Evolutionary conservation across 768 basidiomycete species (phyloP).

Genomic region (Cubamyces lactineus): DNA sequence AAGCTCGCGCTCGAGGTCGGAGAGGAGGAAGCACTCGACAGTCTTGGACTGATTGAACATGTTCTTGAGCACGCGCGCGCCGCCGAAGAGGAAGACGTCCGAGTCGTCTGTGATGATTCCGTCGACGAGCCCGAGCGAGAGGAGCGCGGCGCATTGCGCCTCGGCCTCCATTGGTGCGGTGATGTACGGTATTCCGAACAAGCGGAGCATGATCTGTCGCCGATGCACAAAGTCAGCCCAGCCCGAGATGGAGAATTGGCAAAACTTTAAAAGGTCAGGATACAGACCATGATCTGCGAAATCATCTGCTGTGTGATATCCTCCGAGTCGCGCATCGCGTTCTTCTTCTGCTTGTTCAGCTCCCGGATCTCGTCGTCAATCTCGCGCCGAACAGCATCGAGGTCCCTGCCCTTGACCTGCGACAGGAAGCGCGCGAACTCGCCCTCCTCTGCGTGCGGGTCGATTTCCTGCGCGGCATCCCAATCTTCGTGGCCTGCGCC

Average conservation of each 20-base stretch:
- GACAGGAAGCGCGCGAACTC: conserved; percentile 94
- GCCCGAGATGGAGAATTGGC: neutral
- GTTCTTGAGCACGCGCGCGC: conserved; percentile 94
- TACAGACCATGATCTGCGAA: conserved; percentile 67
- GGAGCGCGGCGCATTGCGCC: conserved; percentile 95
- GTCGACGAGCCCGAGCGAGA: conserved; percentile 84
- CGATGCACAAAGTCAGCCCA: neutral
- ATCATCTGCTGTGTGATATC: conserved; percentile 96
- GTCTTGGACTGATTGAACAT: conserved; percentile 99
- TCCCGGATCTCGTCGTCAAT: conserved; percentile 89
- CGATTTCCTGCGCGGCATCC: conserved; percentile 89
- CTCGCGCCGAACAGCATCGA: conserved; percentile 81
- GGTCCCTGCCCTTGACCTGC: conserved; percentile 83
- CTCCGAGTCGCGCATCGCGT: conserved; percentile 91
- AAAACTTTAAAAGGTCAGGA: neutral
- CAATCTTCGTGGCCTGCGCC: conserved; percentile 50
- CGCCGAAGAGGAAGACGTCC: conserved; percentile 98
- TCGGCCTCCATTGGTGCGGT: conserved; percentile 99
- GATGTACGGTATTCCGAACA: conserved; percentile 97
- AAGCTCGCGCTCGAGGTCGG: conserved; percentile 86
- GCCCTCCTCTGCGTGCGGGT: conserved; percentile 74
- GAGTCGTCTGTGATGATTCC: conserved; percentile 99
- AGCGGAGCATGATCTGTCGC: conserved; percentile 78
- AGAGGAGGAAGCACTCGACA: conserved; percentile 90
- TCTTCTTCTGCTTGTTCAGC: conserved; percentile 82